Evolutionary conservation across 1,284 basidiomycete genomes (phyloP).

Genomic region (Rhodotorula sp.): DNA sequence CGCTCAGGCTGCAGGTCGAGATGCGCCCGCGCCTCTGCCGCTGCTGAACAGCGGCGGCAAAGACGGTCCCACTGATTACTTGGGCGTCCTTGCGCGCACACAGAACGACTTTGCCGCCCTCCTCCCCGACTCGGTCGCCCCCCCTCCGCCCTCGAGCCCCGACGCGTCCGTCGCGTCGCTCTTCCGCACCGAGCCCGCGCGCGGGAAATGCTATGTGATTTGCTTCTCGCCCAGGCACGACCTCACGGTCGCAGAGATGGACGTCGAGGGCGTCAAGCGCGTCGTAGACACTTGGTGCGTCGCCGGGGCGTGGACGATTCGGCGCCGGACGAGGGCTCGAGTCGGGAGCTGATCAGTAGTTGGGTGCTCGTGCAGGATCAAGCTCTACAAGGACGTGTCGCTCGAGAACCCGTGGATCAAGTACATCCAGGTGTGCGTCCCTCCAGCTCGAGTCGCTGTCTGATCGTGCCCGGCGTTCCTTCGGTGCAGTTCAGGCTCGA

Average conservation of each 20-base stretch:
- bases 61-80: no score
- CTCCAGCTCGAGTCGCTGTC: no score
- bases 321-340: not conserved
- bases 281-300: conserved; percentile 73
- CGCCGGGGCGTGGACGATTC: conserved; percentile 50
- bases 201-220: conserved; percentile 85
- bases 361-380: conserved; percentile 52
- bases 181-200: conserved; percentile 68
- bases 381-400: conserved; percentile 45
- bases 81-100: conserved; percentile 48
- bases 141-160: conserved; percentile 14
- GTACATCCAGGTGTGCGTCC: conserved; percentile 79
- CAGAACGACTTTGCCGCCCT: conserved; percentile 48
- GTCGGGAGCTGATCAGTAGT: not conserved
- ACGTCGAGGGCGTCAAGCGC: conserved; percentile 62
- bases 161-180: conserved; percentile 48
- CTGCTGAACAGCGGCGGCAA: no score
- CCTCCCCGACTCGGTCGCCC: conserved; percentile 18
- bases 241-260: conserved; percentile 78
- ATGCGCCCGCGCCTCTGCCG: conserved; percentile 55
- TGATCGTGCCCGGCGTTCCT: not conserved
- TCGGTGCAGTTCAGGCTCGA: not conserved
- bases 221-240: conserved; percentile 89
- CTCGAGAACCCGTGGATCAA: conserved; percentile 63
- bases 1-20: no score